These are phyloP conservation scores for Crucibulum laeve DNA, from an alignment of 768 basidiomycete genomes.

Conservation along the genomic window DNA sequence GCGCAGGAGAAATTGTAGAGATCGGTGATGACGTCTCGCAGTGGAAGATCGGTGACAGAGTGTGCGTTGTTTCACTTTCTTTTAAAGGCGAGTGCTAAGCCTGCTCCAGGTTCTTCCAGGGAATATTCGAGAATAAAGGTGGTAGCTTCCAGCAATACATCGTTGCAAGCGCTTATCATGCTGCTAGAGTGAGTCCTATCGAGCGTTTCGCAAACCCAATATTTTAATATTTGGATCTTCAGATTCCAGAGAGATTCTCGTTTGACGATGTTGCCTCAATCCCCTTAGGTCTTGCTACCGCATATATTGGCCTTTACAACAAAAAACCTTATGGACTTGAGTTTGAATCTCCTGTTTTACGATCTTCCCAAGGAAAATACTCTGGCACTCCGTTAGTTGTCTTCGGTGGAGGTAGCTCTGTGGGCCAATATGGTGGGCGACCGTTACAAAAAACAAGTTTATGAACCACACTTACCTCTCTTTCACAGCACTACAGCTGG, in stretches of 20 bases:
- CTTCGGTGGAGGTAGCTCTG: conserved; percentile 43
- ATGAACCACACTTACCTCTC: conserved; percentile 1
- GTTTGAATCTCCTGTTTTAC: conserved; percentile 33
- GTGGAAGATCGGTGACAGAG: conserved; percentile 1
- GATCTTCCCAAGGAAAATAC: conserved; percentile 33
- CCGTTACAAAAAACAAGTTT: neutral
- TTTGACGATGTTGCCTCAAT: conserved; percentile 47
- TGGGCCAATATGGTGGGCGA: conserved; percentile 43
- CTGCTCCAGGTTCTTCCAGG: conserved; percentile 28
- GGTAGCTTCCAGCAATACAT: conserved; percentile 38
- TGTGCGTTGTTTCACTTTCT: conserved; percentile 3
- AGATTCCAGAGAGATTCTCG: conserved; percentile 43
- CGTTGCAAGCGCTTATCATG: conserved; percentile 27
- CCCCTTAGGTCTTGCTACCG: conserved; percentile 44
- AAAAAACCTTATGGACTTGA: conserved; percentile 31
- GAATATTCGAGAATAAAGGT: conserved; percentile 26
- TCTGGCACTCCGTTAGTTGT: conserved; percentile 40
- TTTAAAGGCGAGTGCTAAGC: neutral
- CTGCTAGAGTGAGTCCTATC: conserved; percentile 24
- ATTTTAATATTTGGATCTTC: neutral
- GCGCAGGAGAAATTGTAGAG: conserved; percentile 31
- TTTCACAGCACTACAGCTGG: conserved; percentile 32
- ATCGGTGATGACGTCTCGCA: conserved; percentile 14
- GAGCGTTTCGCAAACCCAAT: neutral
- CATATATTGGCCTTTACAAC: conserved; percentile 46